phyloP scores from a whole-genome alignment of 306 rosid genomes.

The Vicia sativa region DNA sequence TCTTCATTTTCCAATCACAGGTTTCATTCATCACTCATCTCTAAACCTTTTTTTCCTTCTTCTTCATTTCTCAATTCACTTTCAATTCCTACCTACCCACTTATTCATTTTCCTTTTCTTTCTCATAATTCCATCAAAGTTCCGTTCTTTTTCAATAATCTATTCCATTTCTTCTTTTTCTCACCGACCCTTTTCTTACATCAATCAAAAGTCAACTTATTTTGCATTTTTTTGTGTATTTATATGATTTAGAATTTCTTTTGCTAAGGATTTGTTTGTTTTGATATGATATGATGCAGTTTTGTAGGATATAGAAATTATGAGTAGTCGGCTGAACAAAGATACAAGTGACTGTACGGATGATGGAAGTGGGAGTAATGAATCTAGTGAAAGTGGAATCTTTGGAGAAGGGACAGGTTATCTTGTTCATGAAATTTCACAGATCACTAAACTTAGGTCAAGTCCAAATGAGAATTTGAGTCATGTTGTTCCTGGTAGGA shows the following conservation, averaged over 20 bases:
- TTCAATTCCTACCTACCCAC: slow-evolving; percentile 22
- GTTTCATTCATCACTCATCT: slow-evolving; percentile 30
- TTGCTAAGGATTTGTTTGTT: slow-evolving; percentile 22
- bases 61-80: slow-evolving; percentile 20
- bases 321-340: slow-evolving; percentile 52
- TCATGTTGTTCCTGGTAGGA: slow-evolving; percentile 42
- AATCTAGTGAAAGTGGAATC: slow-evolving; percentile 34
- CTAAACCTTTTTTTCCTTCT: not conserved
- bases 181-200: slow-evolving; percentile 21
- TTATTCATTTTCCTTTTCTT: slow-evolving; percentile 27
- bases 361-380: slow-evolving; percentile 32
- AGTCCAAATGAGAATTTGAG: slow-evolving; percentile 48
- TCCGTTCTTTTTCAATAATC: slow-evolving; percentile 10
- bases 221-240: slow-evolving; percentile 17
- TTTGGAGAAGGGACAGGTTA: slow-evolving; percentile 32
- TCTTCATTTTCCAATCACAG: slow-evolving; percentile 24
- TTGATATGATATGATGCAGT: slow-evolving; percentile 14
- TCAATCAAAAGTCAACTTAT: slow-evolving; percentile 13
- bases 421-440: slow-evolving; percentile 63
- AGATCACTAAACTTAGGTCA: slow-evolving; percentile 52
- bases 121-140: slow-evolving; percentile 5
- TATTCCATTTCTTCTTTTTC: slow-evolving; percentile 10
- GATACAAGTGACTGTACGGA: slow-evolving; percentile 35
- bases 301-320: slow-evolving; percentile 44
- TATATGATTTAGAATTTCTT: not conserved